Base-by-base conservation (phyloP, 805 yeast species). In the Saitoella complicata region DNA sequence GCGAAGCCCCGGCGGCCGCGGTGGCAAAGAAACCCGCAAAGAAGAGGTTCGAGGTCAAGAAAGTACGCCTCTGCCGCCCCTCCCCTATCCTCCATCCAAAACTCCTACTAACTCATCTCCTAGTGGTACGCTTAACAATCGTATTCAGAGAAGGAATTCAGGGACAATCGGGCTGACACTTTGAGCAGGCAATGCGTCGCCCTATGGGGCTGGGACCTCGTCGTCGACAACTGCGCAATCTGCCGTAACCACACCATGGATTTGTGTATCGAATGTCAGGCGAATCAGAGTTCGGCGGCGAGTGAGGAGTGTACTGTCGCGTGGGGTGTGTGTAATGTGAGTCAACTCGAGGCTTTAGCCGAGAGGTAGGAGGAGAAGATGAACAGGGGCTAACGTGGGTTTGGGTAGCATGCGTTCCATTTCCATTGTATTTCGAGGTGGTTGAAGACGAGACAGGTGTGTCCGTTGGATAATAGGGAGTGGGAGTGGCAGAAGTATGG, bases 211-310 rank as follows among this genome's bases (percentile, higher is more conserved):
- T 91, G 98, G 98, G 55, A 85, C 64, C 81, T 85, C 49, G 88
- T 78, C 34, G 88, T 85, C 45, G 98, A 93, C 52, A 85, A 84
- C 45, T 91, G 99, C 69, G 97, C 99, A 37, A 91, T 91, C 60
- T 91, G 99, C 71, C 74, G 97, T 59, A 91, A 88, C 63, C 96
- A 88, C 63, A 72, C 91, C 53, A 91, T 91, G 99, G 99, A 91
- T 57, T 91, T 91, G 11, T 91, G 98, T 61, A 65, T 91, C 52
- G 97, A 87, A 61, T 91, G 99, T 60, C 95, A 85, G 61, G 93
- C 94, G 31, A 78, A 78, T 57, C 76, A 75, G 40, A 75, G 75
- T 60, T 73, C 75, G 35, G 68, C 67, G 11, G 64, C 76, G 11
- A 70, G 71, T 35, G 80, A 75, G 38, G 86, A 80, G 53, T 91